These are phyloP conservation scores for Geotrichum fermentans DNA, from an alignment of 1,139 yeast species.

Conservation along the genomic window DNA sequence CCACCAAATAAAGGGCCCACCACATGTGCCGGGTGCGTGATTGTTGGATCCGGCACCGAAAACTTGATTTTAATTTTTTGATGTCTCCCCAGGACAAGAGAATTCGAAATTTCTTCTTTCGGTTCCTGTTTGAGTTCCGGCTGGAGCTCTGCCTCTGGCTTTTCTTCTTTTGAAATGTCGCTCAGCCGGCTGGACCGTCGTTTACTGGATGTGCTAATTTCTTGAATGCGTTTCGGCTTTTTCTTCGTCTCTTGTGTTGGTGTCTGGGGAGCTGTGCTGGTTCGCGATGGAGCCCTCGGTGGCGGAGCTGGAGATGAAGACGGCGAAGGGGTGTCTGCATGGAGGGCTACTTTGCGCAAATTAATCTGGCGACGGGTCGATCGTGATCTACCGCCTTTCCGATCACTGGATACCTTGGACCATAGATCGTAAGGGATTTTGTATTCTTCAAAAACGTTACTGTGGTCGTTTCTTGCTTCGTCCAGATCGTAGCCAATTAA, in stretches of 20 bases:
- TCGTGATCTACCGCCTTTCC: slow-evolving; percentile 29
- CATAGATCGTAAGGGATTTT: slow-evolving; percentile 38
- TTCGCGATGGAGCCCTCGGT: not conserved
- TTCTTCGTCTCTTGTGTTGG: slow-evolving; percentile 15
- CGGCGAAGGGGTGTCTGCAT: slow-evolving; percentile 18
- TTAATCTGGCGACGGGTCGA: slow-evolving; percentile 33
- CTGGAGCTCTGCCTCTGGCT: not conserved
- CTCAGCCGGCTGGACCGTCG: slow-evolving; percentile 5
- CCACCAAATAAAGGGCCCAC: slow-evolving; percentile 27
- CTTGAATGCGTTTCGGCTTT: slow-evolving; percentile 1
- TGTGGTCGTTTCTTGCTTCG: slow-evolving; percentile 44
- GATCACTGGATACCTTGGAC: slow-evolving; percentile 33
- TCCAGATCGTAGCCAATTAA: slow-evolving; percentile 58
- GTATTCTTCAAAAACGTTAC: slow-evolving; percentile 38
- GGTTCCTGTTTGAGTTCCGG: not conserved
- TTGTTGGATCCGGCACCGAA: slow-evolving; percentile 52
- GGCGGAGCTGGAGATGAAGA: slow-evolving; percentile 14
- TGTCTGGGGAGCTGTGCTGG: not conserved
- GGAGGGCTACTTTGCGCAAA: slow-evolving; percentile 25
- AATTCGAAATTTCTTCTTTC: not conserved
- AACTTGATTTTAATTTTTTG: slow-evolving; percentile 38
- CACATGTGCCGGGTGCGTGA: slow-evolving; percentile 73
- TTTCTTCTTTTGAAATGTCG: not conserved
- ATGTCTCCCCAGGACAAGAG: not conserved
- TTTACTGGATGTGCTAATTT: not conserved